Evolutionary conservation across 805 yeast species (phyloP).

Genomic region (Saccharomyces cerevisiae): DNA sequence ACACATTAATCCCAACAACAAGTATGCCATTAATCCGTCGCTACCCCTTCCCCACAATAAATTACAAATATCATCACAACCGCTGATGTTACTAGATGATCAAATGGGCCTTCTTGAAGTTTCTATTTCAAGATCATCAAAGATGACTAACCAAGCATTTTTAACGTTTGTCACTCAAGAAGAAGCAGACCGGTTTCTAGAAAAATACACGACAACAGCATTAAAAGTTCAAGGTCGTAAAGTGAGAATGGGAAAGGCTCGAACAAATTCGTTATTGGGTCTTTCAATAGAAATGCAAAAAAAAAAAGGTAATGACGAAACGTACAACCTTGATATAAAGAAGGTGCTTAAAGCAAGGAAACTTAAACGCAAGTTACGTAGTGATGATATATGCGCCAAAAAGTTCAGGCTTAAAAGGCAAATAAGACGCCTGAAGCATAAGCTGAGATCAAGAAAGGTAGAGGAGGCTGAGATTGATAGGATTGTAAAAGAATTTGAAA

Average conservation of each 20-base stretch:
- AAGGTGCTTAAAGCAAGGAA: constrained; percentile 10
- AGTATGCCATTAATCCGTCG: constrained; percentile 8
- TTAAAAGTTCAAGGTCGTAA: constrained; percentile 15
- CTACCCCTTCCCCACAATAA: constrained; percentile 8
- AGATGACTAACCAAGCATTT: constrained; percentile 16
- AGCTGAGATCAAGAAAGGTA: constrained; percentile 16
- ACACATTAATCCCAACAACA: constrained; percentile 12
- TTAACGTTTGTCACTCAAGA: constrained; percentile 16
- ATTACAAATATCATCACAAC: constrained; percentile 2
- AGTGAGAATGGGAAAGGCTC: constrained; percentile 15
- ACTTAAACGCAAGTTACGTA: neutral
- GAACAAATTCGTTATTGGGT: constrained; percentile 18
- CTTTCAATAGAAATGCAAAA: constrained; percentile 4
- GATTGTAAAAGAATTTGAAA: constrained; percentile 3
- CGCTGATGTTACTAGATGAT: constrained; percentile 10
- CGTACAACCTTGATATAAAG: neutral
- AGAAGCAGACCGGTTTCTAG: constrained; percentile 12
- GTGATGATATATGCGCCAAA: constrained; percentile 1
- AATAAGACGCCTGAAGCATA: constrained; percentile 19
- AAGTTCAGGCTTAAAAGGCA: constrained; percentile 11
- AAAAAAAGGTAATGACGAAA: neutral
- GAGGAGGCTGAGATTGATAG: constrained; percentile 9
- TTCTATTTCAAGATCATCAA: constrained; percentile 10
- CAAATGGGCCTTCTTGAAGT: constrained; percentile 11
- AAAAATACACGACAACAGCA: constrained; percentile 3